Evolutionary conservation across 805 yeast species (phyloP), one percentile per base, ranked within the genome.

Genomic region (Candida taoyuanica): DNA sequence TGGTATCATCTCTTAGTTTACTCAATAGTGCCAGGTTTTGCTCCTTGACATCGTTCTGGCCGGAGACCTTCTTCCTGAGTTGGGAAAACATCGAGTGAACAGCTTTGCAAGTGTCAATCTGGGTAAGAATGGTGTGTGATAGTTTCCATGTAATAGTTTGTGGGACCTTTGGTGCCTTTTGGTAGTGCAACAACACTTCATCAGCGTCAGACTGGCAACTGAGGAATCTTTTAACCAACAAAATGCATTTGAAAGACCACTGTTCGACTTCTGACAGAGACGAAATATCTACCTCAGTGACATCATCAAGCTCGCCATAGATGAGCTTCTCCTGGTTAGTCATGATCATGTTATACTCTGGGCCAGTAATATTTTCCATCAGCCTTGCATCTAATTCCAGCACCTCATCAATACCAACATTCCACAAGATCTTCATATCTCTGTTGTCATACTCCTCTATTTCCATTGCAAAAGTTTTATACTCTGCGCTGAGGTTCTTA

Each of bases 401-500:
- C 20, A 41, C 53, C 28, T 62, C 62, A 30, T 62, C 62, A 24
- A 61, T 54, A 12, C 73, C 78, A 49, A 71, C 60, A 37, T 73
- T 71, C 75, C 78, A 77, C 34, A 78, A 50, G 7, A 75, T 70
- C 5, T 57, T 62, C 38, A 63, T 58, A 50, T 85, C 93, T 39
- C 91, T 67, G 47, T 80, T 81, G 53, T 85, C 91, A 24, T 34
- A 32, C 11, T 40, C 37, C 17, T 28, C 38, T 17, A 25, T 16
- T 5, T 34, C n/a, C 4, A 34, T 13, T 2, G 34, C 38, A 7
- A 64, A 38, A 13, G 62, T 64, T 5, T 55, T 53, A 32, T 56
- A 62, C 16, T 62, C 62, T 20, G 52, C 58, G 0, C 12, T 25
- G 24, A 47, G 20, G 3, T 28, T 37, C 37, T 65, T 66, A 29